Base-by-base conservation (phyloP, 768 basidiomycete species). In the Omphalotus guepiniiformis region DNA sequence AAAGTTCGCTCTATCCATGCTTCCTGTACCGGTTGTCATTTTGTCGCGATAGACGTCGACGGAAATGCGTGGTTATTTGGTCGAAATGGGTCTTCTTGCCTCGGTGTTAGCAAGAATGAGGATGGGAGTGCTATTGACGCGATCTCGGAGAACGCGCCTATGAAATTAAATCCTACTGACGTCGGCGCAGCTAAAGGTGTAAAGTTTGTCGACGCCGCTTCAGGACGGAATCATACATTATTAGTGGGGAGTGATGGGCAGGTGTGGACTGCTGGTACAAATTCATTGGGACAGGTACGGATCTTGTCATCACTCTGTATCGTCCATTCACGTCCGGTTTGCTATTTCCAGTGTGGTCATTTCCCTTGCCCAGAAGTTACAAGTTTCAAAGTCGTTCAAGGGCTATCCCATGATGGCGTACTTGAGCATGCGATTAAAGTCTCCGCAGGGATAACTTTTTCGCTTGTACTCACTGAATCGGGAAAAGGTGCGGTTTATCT, bases 51-150 rank as follows among this genome's bases (percentile, higher is more conserved):
- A 52, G 88, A 89, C 68, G 55, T 75, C 19, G 76, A 83, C 43
- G 93, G 92, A 6, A 74, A 78, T 30, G 95, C 93, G 7, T 93
- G 91, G 84, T 65, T 97, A 56, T 90, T 94, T 60, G 95, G 95
- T 6, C 82, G 92, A 44, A 92, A 91, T 64, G 80, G 79, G 32
- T 82, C 73, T 48, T 71, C 77, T 48, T 77, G 78, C 35, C 74
- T 93, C 3, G 87, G 88, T n/a, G 67, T 81, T 7, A 57, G 76
- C 12, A 71, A 67, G 22, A 70, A 72, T 49, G 78, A 79, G 48
- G 72, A 56, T 30, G 65, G 65, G 13, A 42, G 55, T 9, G 34
- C 53, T 26, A 42, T 42, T 25, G 48, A 41, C 46, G 38, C 66
- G 50, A 74, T 93, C 51, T 86, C 87, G 15, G 88, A 93, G 70